These are phyloP conservation scores for Colletotrichum sp. DNA, from an alignment of 2,329 filamentous ascomycete species.

Conservation along the genomic window DNA sequence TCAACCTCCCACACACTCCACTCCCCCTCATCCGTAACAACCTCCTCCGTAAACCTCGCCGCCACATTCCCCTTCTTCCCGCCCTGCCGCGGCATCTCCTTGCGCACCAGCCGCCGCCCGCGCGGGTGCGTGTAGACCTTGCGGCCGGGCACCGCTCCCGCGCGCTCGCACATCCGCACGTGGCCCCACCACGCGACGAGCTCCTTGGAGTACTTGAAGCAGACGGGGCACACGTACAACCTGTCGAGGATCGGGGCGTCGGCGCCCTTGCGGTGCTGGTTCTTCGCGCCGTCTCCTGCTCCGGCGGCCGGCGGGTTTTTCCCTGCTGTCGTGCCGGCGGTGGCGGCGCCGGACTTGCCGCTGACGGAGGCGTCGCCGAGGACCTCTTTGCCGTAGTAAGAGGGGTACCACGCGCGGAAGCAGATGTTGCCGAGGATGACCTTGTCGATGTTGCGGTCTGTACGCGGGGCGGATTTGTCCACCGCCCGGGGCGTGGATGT, in stretches of 20 bases:
- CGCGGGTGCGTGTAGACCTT: conserved; percentile 74
- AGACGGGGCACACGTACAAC: conserved; percentile 88
- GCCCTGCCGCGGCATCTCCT: conserved; percentile 32
- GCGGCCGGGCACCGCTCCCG: conserved; percentile 62
- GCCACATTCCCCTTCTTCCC: conserved; percentile 41
- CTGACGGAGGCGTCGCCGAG: conserved; percentile 51
- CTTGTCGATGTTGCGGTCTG: conserved; percentile 82
- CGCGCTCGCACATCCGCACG: conserved; percentile 60
- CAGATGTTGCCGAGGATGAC: conserved; percentile 84
- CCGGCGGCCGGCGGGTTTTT: conserved; percentile 4
- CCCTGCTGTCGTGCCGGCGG: background rate
- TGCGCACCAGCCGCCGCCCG: conserved; percentile 44
- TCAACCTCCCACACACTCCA: conserved; percentile 94
- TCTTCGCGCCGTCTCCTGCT: conserved; percentile 29
- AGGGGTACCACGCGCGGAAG: conserved; percentile 92
- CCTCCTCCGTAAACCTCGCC: conserved; percentile 44
- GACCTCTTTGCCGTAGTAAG: conserved; percentile 81
- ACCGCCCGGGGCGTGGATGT: conserved; percentile 18
- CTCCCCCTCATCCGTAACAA: conserved; percentile 66
- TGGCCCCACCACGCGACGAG: conserved; percentile 64
- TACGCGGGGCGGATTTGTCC: conserved; percentile 40
- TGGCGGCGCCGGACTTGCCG: conserved; percentile 8
- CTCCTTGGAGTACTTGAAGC: conserved; percentile 87
- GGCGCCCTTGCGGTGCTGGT: conserved; percentile 35
- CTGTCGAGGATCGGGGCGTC: conserved; percentile 60